Evolutionary conservation across 139 green algal species (phyloP).

Genomic region (Chlorella sp.): DNA sequence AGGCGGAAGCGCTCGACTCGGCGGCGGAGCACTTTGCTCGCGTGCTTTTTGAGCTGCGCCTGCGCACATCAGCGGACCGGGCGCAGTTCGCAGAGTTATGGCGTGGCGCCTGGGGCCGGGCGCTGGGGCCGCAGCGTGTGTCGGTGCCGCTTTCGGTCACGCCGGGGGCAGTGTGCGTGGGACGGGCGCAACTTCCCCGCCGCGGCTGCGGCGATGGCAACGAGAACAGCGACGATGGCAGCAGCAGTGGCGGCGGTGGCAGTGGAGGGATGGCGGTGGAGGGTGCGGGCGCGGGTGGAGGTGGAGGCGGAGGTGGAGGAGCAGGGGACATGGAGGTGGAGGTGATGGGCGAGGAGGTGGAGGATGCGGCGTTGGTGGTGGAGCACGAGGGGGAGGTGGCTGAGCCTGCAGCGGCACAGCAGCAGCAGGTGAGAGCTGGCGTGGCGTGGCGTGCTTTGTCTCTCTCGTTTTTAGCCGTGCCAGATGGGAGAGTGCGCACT

Average conservation of each 20-base stretch:
- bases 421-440: not conserved
- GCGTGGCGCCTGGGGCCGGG: slow-evolving; percentile 37
- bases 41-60: slow-evolving; percentile 77
- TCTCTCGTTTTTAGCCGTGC: not conserved
- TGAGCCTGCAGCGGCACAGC: not conserved
- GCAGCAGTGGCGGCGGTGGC: not conserved
- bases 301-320: not conserved
- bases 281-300: not conserved
- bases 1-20: slow-evolving; percentile 32
- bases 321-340: not conserved
- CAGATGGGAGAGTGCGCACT: not conserved
- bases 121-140: not conserved
- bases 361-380: not conserved
- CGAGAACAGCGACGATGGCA: not conserved
- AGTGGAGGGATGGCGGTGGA: not conserved
- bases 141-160: not conserved
- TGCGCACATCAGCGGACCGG: slow-evolving; percentile 70
- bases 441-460: not conserved
- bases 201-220: not conserved
- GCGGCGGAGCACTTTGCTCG: slow-evolving; percentile 53
- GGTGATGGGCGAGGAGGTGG: not conserved
- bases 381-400: not conserved
- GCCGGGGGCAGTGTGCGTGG: not conserved
- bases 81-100: slow-evolving; percentile 43
- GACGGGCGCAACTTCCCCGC: not conserved